Conservation (phyloP, 2,329 filamentous ascomycete genomes). For the Thielaviopsis populi region DNA sequence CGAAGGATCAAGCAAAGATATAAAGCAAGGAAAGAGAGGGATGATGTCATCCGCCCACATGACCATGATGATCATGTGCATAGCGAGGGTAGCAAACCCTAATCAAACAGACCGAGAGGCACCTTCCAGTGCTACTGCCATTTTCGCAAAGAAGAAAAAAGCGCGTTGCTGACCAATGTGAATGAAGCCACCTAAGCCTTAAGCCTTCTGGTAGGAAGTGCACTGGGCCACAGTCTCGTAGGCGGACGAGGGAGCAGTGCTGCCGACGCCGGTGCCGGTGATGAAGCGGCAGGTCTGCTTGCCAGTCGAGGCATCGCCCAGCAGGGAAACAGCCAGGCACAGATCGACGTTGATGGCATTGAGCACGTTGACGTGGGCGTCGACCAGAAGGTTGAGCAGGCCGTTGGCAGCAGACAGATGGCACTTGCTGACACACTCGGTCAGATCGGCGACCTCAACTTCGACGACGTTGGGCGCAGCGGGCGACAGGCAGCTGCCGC, state of each 20-base stretch:
- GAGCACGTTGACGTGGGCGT: conserved; percentile 18
- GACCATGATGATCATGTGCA: neutral
- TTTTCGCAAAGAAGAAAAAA: too few species aligned
- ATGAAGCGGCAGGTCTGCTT: conserved; percentile 14
- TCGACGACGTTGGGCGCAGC: conserved; percentile 7
- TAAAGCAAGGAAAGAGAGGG: neutral
- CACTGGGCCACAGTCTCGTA: neutral
- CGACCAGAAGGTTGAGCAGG: conserved; percentile 10
- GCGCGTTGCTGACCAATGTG: too few species aligned
- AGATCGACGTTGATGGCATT: conserved; percentile 19
- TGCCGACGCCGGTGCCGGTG: conserved; percentile 9
- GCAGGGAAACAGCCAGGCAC: conserved; percentile 15
- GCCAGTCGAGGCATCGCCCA: conserved; percentile 6
- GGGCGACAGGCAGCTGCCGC: conserved; percentile 15
- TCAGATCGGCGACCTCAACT: conserved; percentile 5
- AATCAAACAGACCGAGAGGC: neutral
- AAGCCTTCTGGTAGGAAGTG: conserved; percentile 10
- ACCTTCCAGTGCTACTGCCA: too few species aligned
- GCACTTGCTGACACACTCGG: conserved; percentile 15
- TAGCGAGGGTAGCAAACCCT: neutral
- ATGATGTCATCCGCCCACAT: neutral
- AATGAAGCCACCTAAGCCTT: neutral
- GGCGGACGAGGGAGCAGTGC: conserved; percentile 2
- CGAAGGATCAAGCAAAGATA: neutral
- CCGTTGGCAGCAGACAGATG: conserved; percentile 12